These are phyloP conservation scores for Ustilago hordei DNA, from an alignment of 1,284 basidiomycete species.

Conservation along the genomic window DNA sequence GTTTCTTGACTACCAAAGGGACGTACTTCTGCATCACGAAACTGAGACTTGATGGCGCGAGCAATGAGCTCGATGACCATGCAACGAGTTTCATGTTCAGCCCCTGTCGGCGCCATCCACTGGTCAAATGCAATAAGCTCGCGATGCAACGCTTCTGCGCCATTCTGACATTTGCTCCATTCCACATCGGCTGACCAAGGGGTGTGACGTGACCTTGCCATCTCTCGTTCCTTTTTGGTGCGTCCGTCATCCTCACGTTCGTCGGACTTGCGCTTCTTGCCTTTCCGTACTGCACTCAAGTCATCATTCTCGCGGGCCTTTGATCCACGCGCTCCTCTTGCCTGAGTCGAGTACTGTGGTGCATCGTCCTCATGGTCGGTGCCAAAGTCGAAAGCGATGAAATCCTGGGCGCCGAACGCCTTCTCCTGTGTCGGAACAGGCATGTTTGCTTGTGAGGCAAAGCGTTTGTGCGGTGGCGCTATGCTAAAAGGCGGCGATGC, in stretches of 20 bases:
- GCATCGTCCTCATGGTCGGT: conserved; percentile 30
- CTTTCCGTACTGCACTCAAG: conserved; percentile 16
- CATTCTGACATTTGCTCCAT: conserved; percentile 81
- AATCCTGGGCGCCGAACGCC: conserved; percentile 54
- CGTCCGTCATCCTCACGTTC: conserved; percentile 68
- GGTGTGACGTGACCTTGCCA: conserved; percentile 76
- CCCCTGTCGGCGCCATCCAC: conserved; percentile 86
- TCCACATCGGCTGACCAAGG: conserved; percentile 85
- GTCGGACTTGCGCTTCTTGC: conserved; percentile 58
- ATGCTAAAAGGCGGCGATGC: background rate
- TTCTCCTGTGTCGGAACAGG: conserved; percentile 32
- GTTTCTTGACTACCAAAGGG: conserved; percentile 96
- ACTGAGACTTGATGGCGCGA: conserved; percentile 76
- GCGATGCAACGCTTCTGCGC: conserved; percentile 72
- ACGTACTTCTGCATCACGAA: conserved; percentile 83
- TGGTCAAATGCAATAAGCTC: conserved; percentile 77
- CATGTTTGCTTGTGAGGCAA: conserved; percentile 9
- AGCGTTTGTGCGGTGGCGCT: no score
- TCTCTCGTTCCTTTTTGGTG: conserved; percentile 75
- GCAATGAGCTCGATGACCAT: conserved; percentile 82
- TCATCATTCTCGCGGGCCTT: conserved; percentile 18
- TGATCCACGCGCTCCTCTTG: conserved; percentile 10
- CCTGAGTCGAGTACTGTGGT: conserved; percentile 14
- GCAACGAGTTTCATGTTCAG: conserved; percentile 85
- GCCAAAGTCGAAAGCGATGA: conserved; percentile 61